Percentiles rank a stretch among this genome's conserved stretches.
These are phyloP conservation scores for Cryphonectria japonica DNA, from an alignment of 2,329 filamentous ascomycete genomes.

Conservation along the genomic window DNA sequence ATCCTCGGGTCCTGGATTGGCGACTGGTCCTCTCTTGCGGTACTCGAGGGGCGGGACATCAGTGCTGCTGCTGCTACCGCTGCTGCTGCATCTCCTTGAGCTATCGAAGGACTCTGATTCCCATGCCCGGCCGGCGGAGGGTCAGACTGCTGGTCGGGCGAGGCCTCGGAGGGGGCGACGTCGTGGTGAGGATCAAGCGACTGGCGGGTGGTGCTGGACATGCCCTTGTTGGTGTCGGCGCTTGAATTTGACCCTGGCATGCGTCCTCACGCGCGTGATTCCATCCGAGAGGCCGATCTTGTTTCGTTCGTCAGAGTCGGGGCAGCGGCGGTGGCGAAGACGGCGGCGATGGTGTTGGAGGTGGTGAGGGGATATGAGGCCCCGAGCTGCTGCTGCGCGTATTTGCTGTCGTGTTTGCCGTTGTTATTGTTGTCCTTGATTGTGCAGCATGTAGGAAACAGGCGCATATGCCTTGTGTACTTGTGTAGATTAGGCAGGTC, in stretches of 20 bases:
- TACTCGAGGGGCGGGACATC: conserved; percentile 25
- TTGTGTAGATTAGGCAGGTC: neutral
- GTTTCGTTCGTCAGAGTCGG: neutral
- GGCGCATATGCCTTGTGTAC: neutral
- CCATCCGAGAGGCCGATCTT: conserved; percentile 9
- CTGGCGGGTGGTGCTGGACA: conserved; percentile 21
- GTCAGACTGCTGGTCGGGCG: conserved; percentile 15
- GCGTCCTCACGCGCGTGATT: conserved; percentile 30
- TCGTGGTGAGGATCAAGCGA: conserved; percentile 10
- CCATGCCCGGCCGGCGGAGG: conserved; percentile 11
- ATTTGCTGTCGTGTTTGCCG: neutral
- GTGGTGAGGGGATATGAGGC: neutral
- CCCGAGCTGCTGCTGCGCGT: neutral
- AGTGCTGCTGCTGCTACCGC: conserved; percentile 20
- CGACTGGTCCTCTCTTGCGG: conserved; percentile 24
- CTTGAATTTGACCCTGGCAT: conserved; percentile 29
- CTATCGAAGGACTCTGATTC: conserved; percentile 14
- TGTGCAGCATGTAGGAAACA: neutral
- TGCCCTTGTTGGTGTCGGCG: conserved; percentile 24
- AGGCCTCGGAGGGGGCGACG: conserved; percentile 10
- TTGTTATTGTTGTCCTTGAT: neutral
- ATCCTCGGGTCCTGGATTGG: conserved; percentile 26
- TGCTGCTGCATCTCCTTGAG: conserved; percentile 25
- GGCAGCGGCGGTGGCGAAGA: neutral
- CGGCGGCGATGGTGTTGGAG: neutral